Evolutionary conservation across 768 basidiomycete species (phyloP), one percentile per base, ranked within the genome.

Genomic region (Sarcodon sp.): DNA sequence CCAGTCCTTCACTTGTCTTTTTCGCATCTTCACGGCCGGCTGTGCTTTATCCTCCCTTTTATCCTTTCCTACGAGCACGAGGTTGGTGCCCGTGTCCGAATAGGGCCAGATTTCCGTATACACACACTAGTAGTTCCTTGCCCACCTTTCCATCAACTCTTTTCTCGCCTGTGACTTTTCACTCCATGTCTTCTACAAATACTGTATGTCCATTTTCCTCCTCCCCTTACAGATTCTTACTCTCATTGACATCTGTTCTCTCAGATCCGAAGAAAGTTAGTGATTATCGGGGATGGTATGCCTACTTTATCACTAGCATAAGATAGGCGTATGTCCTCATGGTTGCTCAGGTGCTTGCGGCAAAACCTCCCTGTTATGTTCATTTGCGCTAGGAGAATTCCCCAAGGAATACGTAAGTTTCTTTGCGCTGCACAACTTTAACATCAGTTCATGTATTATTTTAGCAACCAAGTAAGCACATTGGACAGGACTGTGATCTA

Each of bases 231-330:
- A 47, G 43, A 18, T 41, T 50, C 49, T 51, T 50, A 32, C 43
- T 37, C 43, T 31, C 27, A 8, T 43, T 6, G 35, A 21, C 18
- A 33, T 15, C 12, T 36, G 38, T 11, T 18, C 21, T 18, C 43
- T 35, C 55, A 94, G 90, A 87, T 97, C 65, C 81, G 90, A 57
- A 77, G 92, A 59, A 97, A 97, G 69, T 73, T 97, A 50, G 92
- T 94, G 66, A 91, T 92, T 61, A 92, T 97, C 53, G 94, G 94
- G 56, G 94, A 99, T 67, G 94, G 94, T 71, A 72, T 62, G 80
- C 51, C 18, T 35, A 16, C 43, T 38, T 27, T 27, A 27, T 27
- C n/a, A 44, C 21, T 46, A 47, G 41, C 43, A 7, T 35, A 46
- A 34, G 7, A 9, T 35, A 45, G 44, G 34, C 15, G 34, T n/a